Evolutionary conservation across 2,329 filamentous ascomycete species (phyloP), one percentile per base, ranked within the genome.

Genomic region (Ophiostoma ulmi): DNA sequence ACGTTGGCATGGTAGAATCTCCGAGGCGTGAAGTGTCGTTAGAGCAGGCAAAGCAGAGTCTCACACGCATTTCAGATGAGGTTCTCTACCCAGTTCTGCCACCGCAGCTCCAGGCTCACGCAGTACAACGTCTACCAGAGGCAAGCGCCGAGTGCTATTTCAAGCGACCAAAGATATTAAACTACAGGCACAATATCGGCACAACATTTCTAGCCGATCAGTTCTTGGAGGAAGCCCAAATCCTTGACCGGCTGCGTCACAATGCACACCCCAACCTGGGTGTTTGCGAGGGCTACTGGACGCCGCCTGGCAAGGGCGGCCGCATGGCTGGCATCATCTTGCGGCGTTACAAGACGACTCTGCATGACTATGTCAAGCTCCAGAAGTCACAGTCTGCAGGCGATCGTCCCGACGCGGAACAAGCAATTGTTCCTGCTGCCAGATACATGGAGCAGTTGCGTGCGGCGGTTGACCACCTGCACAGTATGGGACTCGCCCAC

Each of bases 301-400:
- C 31, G 61, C 61, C 61, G 26, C 31, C 61, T 35, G 26, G 5
- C 61, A 64, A 38, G 31, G 31, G 31, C 61, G 61, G 61, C 10
- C 31, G 61, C 61, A 64, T 64, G 61, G 61, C 26, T 13, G 61
- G 61, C 31, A 64, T 64, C 61, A 20, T 64, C 31, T 38, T 64
- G 61, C 35, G 61, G 31, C 61, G 26, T 13, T 64, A 36, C 61
- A 64, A 38, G 26, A 64, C 13, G 31, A 64, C 61, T 14, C 61
- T 64, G 26, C 61, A 36, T 36, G 61, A 64, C 61, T 17, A 8
- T 36, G 17, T 64, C 31, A 20, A 38, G 61, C 26, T 14, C 5
- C 26, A 38, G 26, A 3, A 64, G 8, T 38, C 61, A 4, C 22
- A 38, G 17, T 35, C 26, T 35, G 20, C 22, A 6, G 13, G 61